Base-by-base conservation (phyloP, 495 filamentous ascomycete genomes). In the Hapsidospora chrysogenum region DNA sequence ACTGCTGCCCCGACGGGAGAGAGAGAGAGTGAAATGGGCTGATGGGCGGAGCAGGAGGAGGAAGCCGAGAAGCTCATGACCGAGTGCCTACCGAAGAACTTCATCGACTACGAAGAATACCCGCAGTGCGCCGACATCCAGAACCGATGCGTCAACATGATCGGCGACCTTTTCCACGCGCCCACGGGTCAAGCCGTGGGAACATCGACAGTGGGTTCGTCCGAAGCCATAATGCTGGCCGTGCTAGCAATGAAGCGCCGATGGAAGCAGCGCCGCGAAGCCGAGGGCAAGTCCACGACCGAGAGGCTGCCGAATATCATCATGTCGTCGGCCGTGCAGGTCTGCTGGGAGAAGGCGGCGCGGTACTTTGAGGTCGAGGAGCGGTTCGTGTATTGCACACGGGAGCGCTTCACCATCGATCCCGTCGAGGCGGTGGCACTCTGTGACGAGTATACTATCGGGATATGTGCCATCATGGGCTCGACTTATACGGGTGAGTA, bases 401-500 rank as follows among this genome's bases (percentile, higher is more conserved):
- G 69, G 11, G 69, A 77, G 4, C 76, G 85, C 40, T 92, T 71
- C 47, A 80, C 89, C 25, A 86, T 94, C 47, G 85, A 94, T 54
- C 85, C 85, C 7, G 58, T 75, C 46, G 59, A 86, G 60, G 78
- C 82, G 1, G 79, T 92, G 17, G 62, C 78, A 35, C 54, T 92
- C n/a, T 69, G 92, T 4, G 85, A 94, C 41, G 85, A 94, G 64
- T 92, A 94, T 54, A 94, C 85, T 5, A 92, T 94, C 47, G 85
- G 85, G 37, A 94, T 94, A 48, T 92, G 85, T 49, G 65, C 70
- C 25, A 92, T 94, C 45, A 54, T 94, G 9, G 85, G 85, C 9
- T 85, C 84, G 1, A 94, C 85, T 1, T 92, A 92, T 55, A 94
- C 85, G n/a, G 85, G 85, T 32, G 79, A 94, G 57, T 92, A 94